Percentiles rank a stretch among this genome's conserved stretches.
These are phyloP conservation scores for Cubamyces sp. DNA, from an alignment of 768 basidiomycete species.

Conservation along the genomic window DNA sequence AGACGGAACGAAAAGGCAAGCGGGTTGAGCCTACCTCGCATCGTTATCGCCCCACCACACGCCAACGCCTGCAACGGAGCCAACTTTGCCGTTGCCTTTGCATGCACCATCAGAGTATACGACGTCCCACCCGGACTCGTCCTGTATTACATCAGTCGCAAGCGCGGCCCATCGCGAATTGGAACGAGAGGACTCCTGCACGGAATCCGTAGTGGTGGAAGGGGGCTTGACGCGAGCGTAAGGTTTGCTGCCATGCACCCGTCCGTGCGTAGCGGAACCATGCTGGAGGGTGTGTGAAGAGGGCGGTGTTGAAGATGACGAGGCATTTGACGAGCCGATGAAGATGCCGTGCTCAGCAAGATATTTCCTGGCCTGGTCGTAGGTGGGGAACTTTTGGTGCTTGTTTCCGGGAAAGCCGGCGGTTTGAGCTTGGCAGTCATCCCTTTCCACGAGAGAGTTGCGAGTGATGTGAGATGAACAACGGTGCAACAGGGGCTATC, in stretches of 20 bases:
- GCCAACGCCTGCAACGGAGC: conserved; percentile 78
- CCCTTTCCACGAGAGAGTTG: conserved; percentile 46
- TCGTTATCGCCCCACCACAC: conserved; percentile 86
- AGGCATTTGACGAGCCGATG: not conserved
- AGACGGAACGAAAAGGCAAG: not conserved
- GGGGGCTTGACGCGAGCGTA: conserved; percentile 4
- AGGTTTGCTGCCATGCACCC: not conserved
- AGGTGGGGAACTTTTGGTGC: conserved; percentile 69
- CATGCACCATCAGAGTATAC: conserved; percentile 93
- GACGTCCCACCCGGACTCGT: conserved; percentile 43
- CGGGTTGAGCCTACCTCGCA: conserved; percentile 48
- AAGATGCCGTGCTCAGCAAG: conserved; percentile 31
- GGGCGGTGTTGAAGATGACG: not conserved
- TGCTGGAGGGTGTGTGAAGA: not conserved
- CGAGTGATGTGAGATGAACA: not conserved
- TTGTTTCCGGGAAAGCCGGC: conserved; percentile 63
- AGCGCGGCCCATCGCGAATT: conserved; percentile 17
- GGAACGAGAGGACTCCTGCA: not conserved
- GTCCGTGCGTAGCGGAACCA: not conserved
- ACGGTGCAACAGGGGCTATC: not conserved
- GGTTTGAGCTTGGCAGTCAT: conserved; percentile 70
- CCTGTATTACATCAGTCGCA: conserved; percentile 20
- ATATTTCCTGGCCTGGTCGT: conserved; percentile 63
- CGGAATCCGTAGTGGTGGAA: not conserved
- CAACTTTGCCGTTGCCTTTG: conserved; percentile 73